Conservation (phyloP, 2,329 filamentous ascomycete genomes). For the Colletotrichum salicis region DNA sequence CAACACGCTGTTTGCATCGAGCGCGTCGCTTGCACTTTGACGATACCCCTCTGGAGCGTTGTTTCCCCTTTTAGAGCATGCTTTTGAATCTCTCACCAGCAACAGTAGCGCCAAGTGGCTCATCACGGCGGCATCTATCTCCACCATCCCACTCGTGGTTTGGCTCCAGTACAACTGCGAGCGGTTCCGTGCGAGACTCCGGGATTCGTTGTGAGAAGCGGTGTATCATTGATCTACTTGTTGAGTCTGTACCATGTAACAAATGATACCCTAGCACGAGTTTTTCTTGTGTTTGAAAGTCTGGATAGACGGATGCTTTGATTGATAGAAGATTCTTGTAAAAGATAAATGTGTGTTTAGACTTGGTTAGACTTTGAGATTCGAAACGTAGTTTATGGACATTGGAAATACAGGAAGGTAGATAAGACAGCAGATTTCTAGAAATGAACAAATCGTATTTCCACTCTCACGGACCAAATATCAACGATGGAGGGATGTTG, state of each 20-base stretch:
- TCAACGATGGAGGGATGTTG: not conserved
- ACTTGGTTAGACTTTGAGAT: no score
- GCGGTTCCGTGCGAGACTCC: not conserved
- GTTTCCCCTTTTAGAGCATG: slow-evolving; percentile 15
- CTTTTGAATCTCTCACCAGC: slow-evolving; percentile 18
- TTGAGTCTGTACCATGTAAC: not conserved
- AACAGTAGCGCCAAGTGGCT: slow-evolving; percentile 23
- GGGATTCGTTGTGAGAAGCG: not conserved
- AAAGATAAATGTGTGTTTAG: no score
- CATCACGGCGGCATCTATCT: slow-evolving; percentile 6
- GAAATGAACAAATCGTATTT: not conserved
- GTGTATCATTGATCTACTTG: not conserved
- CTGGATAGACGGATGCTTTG: not conserved
- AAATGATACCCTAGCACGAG: not conserved
- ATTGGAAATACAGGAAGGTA: not conserved
- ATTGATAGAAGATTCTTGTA: not conserved
- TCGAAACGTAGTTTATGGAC: not conserved
- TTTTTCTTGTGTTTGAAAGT: not conserved
- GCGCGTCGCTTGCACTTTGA: slow-evolving; percentile 15
- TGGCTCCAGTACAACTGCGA: slow-evolving; percentile 24
- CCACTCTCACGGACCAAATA: not conserved
- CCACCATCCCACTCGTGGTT: slow-evolving; percentile 2
- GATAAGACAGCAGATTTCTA: not conserved
- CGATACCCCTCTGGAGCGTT: slow-evolving; percentile 22
- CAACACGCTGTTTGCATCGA: slow-evolving; percentile 22